Evolutionary conservation across 345 rosid genomes (phyloP), one percentile per base, ranked within the genome.

Genomic region (Melaleuca alternifolia): DNA sequence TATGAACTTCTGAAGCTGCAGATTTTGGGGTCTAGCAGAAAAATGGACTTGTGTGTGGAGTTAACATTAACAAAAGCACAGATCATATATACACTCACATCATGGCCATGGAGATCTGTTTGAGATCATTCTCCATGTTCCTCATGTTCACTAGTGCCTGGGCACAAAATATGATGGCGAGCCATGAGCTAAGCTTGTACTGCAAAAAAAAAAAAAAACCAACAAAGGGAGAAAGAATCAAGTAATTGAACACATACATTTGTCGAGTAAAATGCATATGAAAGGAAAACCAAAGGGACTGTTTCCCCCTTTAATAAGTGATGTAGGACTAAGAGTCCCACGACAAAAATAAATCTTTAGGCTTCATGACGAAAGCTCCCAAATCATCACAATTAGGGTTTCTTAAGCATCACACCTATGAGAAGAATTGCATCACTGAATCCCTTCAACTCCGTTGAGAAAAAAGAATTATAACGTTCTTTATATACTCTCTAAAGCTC

Each of bases 171-270:
- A 97, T 94, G 54, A 96, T 92, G 24, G 99, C 99, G 28, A 97
- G 93, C 99, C 99, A 97, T 56, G 99, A 97, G 91, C 98, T 93
- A 24, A 95, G 92, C 93, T 97, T 97, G 92, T 96, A 97, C 99
- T 97, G 97, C 87, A 81, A 86, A 46, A 52, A 48, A 10, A 50
- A 46, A 52, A 85, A 75, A 28, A 54, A 75, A 83, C 51, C 15
- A 59, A 57, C 83, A 83, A 57, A 24, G 33, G 26, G 1, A 82
- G 21, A 33, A 65, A 16, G 5, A 71, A 33, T 9, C 9, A 33
- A 33, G 79, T 5, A 53, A 84, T 41, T 16, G 33, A 51, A 62
- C 24, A 18, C 24, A 2, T 5, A 16, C 24, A 18, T 33, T 9
- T 16, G 16, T 71, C 10, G 24, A 33, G 79, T 24, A 71, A 71